Base-by-base conservation (phyloP, 2,329 filamentous ascomycete species). In the Scedosporium dehoogii region DNA sequence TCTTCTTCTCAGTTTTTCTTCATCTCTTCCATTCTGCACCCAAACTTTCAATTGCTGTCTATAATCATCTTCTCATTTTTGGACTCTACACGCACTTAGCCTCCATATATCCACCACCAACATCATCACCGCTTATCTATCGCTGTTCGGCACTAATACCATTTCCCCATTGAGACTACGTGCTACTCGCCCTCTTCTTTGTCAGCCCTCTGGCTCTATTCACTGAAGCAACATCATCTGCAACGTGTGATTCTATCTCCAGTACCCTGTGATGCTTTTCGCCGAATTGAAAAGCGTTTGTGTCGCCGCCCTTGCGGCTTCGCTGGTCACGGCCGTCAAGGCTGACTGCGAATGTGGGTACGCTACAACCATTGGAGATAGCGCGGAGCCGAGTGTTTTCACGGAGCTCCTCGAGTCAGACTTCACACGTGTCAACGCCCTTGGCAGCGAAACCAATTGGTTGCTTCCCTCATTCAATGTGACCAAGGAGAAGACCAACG, bases 291-390 rank as follows among this genome's bases (percentile, higher is more conserved):
- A 46, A 16, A 29, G 16, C 16, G 29, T 18, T n/a, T 27, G 55
- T 25, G 48, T 55, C 23, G 21, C 53, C 38, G 59, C 59, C 18
- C 48, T 61, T 12, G n/a, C 53, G 29, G 48, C 59, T 18, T 51
- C 59, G 25, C 38, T 23, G 9, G 29, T 38, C 46, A 16, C 48
- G 5, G 48, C 16, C 16, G 48, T 56, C 59, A 56, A 48, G 51
- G 79, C 81, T 4, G 77, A 80, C 65, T 92, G 90, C 74, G 83
- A 89, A 68, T 93, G 90, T 70, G 90, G 89, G 60, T 92, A 91
- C 72, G 81, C 81, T 3, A 73, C 86, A 55, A 77, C 76, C 64
- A 73, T 78, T 46, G 78, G 76, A n/a, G 69, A 73, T 56, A 73
- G 74, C 29, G 66, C 70, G 3, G 63, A 68, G 6, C 68, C 73